Evolutionary conservation across 169 alveolate genomes (phyloP), one percentile per base, ranked within the genome.

Genomic region (Cryptosporidium sp.): DNA sequence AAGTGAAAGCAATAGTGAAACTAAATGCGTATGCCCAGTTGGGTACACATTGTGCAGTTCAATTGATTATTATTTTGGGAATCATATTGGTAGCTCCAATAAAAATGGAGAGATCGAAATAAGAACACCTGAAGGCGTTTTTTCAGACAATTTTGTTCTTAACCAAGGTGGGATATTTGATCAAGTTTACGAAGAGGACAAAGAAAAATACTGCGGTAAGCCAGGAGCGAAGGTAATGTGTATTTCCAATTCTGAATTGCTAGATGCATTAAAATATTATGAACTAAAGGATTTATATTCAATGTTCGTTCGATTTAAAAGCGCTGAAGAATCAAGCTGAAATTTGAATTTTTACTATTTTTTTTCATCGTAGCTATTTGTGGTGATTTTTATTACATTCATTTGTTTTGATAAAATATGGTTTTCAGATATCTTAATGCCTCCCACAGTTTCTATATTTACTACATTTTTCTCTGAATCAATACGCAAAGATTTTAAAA

Each of bases 401-500:
- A 70, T 65, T n/a, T 91, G 92, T 8, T 61, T 84, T 0, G 95
- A 87, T 31, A 93, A 69, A 59, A 71, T 75, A 69, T 93, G 94
- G 55, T 92, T 74, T 69, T 91, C 96, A 4, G 92, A 67, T 51
- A 93, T 18, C 33, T 93, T 91, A 68, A 94, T 70, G 50, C 96
- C 95, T n/a, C 93, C 94, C 1, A 85, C 84, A 52, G 94, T 91
- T 65, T 92, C 94, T 16, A 92, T 93, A 48, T 86, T 85, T 69
- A 84, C 26, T 37, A 92, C 59, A 52, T 91, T 84, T 37, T 92
- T 67, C 33, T 87, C 93, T 26, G 89, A 69, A 21, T 92, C 94
- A 43, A 68, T 51, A 41, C 75, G 93, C 55, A 93, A 86, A 50
- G 85, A 71, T 52, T 69, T 62, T 26, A 93, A 91, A 31, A 93